Base-by-base conservation (phyloP, 441 rosid species). In the Eutrema salsugineum region DNA sequence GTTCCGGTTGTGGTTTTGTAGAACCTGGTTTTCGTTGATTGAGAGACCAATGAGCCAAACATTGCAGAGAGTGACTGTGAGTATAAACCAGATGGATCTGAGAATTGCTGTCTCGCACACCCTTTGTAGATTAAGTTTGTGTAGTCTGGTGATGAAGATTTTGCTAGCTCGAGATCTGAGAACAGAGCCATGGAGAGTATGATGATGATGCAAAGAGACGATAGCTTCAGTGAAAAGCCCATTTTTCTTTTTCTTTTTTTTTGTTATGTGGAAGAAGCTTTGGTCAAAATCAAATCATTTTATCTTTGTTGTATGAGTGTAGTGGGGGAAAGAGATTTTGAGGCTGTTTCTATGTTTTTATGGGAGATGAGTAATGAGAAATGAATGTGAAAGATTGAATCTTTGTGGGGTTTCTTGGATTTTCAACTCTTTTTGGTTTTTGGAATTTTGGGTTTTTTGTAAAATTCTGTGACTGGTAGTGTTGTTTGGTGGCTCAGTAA, bases 31-130 rank as follows among this genome's bases (percentile, higher is more conserved):
- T 87, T 91, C 42, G 90, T 83, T 61, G 97, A 89, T 66, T 89
- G 94, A 6, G 88, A 75, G 78, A 93, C 96, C 70, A 93, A 67
- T 49, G 97, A 79, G 32, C 93, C 94, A 68, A 86, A 89, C 53
- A 93, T 87, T 59, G 94, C 89, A 44, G 97, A 88, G 71, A 91
- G 87, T 27, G 96, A 87, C 49, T 90, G 97, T 3, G 97, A 83
- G 86, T 86, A 91, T 4, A 80, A 55, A 32, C 97, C 97, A 22
- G 85, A 62, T 40, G 98, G 94, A 83, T 91, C 98, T 78, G 83
- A 81, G 76, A 90, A 86, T 17, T 83, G 8, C 71, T 93, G 89
- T 73, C 81, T 88, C 15, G 97, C 83, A 42, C 98, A 93, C 9
- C 97, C 98, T 76, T 91, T 93, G 82, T 89, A 93, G 63, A 93